Evolutionary conservation across 2,329 filamentous ascomycete species (phyloP).

Genomic region (Lizonia empirigonia): DNA sequence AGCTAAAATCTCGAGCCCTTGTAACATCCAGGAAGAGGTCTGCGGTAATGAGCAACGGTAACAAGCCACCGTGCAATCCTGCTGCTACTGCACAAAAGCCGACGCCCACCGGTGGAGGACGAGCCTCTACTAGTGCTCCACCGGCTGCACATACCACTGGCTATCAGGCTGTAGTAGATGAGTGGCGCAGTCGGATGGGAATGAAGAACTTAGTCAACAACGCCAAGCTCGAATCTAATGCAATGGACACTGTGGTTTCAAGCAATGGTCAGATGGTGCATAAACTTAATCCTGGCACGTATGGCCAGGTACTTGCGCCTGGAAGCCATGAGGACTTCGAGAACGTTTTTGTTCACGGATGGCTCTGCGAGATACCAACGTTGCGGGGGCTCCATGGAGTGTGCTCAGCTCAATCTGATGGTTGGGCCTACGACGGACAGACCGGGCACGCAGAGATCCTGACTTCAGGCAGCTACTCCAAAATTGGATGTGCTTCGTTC

Average conservation of each 20-base stretch:
- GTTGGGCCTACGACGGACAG: constrained; percentile 39
- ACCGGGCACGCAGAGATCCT: constrained; percentile 44
- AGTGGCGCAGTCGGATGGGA: constrained; percentile 40
- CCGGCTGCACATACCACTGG: too few relatives aligned
- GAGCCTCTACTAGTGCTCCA: too few relatives aligned
- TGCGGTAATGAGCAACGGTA: too few relatives aligned
- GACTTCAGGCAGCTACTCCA: constrained; percentile 29
- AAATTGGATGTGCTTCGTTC: constrained; percentile 37
- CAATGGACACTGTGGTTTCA: constrained; percentile 28
- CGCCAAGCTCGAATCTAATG: constrained; percentile 34
- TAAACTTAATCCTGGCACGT: constrained; percentile 38
- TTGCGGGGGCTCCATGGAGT: constrained; percentile 34
- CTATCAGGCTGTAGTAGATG: constrained; percentile 36
- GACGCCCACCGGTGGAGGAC: too few relatives aligned
- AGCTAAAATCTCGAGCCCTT: too few relatives aligned
- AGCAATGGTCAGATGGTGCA: constrained; percentile 41
- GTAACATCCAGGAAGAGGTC: too few relatives aligned
- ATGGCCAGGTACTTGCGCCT: constrained; percentile 39
- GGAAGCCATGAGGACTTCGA: constrained; percentile 33
- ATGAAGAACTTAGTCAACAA: constrained; percentile 24
- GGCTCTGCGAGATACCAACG: constrained; percentile 43
- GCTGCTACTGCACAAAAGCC: too few relatives aligned
- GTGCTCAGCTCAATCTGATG: constrained; percentile 31
- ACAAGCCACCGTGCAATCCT: too few relatives aligned
- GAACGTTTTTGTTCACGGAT: constrained; percentile 42